Evolutionary conservation across 164 flowering plant genomes (phyloP).

Genomic region (Vitis cinerea): DNA sequence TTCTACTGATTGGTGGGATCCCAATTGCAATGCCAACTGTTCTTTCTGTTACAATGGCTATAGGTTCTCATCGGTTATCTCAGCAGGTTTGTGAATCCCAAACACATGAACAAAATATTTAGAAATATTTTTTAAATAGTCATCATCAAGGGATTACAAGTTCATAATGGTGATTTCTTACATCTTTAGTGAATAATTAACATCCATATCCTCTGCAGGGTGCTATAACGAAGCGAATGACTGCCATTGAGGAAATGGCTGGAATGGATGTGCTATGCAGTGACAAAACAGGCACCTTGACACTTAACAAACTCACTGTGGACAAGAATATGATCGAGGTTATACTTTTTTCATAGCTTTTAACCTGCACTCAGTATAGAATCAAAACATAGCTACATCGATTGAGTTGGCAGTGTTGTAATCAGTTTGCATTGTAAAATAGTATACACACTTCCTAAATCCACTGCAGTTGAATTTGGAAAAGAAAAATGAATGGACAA

Average conservation of each 20-base stretch:
- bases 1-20: slow-evolving; percentile 77
- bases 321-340: slow-evolving; percentile 77
- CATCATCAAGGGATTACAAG: neutral
- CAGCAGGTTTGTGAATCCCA: slow-evolving; percentile 53
- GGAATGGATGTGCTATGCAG: slow-evolving; percentile 88
- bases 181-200: neutral
- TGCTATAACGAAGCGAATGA: slow-evolving; percentile 87
- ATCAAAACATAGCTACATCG: neutral
- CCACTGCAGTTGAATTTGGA: neutral
- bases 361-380: neutral
- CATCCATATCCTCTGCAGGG: slow-evolving; percentile 42
- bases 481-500: neutral
- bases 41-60: slow-evolving; percentile 81
- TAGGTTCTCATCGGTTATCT: slow-evolving; percentile 75
- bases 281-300: slow-evolving; percentile 79
- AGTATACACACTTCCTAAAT: neutral
- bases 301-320: slow-evolving; percentile 68
- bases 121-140: neutral
- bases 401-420: too few relatives aligned
- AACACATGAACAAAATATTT: neutral
- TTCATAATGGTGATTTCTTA: neutral
- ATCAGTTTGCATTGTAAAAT: too few relatives aligned
- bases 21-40: slow-evolving; percentile 93
- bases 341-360: slow-evolving; percentile 2
- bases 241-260: slow-evolving; percentile 87